Base-by-base conservation (phyloP, 768 basidiomycete genomes). In the Mycena sanguinolenta region DNA sequence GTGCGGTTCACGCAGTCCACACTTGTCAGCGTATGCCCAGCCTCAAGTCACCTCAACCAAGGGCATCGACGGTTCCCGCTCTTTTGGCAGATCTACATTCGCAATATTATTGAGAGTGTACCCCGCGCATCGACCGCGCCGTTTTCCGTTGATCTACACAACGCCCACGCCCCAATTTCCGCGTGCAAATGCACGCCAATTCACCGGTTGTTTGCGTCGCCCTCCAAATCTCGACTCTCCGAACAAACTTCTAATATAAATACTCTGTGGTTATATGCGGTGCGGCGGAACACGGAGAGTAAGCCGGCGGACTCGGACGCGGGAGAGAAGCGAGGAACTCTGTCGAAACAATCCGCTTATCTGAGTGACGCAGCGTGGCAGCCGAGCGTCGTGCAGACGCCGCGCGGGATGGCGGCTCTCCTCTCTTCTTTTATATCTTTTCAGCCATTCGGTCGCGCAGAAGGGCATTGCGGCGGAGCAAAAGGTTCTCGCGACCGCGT, bases 381-480 rank as follows among this genome's bases (percentile, higher is more conserved):
- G 27, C 76, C 79, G 2, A 63, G 61, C 50, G 67, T 74, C 17
- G 30, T 25, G 28, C 79, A 80, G 54, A 78, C 74, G 32, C 27
- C 42, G 14, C 77, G 79, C 28, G 79, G 79, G n/a, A 79, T 80
- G 65, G 78, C 79, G 2, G 76, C 76, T 4, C 70, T 80, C 16
- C 70, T 80, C 2, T 79, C 79, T 8, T 78, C 77, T 1, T 71
- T n/a, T 80, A 8, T 76, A 76, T 60, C 59, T 77, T 6, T 71
- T 80, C 39, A 72, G 75, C 9, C 71, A 78, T 39, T 70, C 68
- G 5, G 70, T 76, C 16, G 58, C 73, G n/a, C 57, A 65, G 25
- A 74, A 75, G 55, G 75, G 75, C 3, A 44, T 46, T 10, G 46
- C 54, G 17, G 70, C 64, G 2, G 75, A 76, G 59, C 63, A 68